Conservation (phyloP, 1,139 yeast species). For the Geotrichum carabidarum region DNA sequence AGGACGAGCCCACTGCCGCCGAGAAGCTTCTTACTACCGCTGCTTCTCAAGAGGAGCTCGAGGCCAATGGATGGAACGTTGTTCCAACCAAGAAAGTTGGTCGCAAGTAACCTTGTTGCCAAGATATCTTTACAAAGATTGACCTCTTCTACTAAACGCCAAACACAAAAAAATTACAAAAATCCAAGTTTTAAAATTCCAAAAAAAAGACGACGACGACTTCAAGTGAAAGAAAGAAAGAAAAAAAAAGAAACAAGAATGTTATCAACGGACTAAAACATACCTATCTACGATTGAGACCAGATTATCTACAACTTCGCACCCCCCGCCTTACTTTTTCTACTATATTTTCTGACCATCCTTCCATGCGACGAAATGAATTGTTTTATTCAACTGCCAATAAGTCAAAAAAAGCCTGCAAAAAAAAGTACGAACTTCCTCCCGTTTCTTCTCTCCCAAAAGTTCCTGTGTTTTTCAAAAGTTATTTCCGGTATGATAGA, state of each 20-base stretch:
- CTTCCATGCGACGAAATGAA: not conserved
- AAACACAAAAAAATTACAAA: not conserved
- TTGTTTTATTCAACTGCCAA: not conserved
- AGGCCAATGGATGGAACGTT: slow-evolving; percentile 60
- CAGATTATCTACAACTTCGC: not conserved
- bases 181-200: not conserved
- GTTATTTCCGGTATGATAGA: not conserved
- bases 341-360: not conserved
- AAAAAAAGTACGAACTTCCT: no score
- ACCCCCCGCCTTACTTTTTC: not conserved
- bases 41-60: slow-evolving; percentile 44
- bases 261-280: not conserved
- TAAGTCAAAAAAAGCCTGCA: not conserved
- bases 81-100: slow-evolving; percentile 38
- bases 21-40: slow-evolving; percentile 36
- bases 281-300: not conserved
- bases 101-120: slow-evolving; percentile 10
- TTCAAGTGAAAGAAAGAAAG: not conserved
- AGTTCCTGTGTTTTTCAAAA: not conserved
- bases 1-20: slow-evolving; percentile 36
- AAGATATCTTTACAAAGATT: not conserved
- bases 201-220: not conserved
- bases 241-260: not conserved
- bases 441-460: not conserved
- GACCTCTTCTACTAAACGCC: not conserved